Percentiles rank a stretch among this genome's conserved stretches.
phyloP scores from a whole-genome alignment of 495 filamentous ascomycete genomes.

The Trichoderma erinaceum region DNA sequence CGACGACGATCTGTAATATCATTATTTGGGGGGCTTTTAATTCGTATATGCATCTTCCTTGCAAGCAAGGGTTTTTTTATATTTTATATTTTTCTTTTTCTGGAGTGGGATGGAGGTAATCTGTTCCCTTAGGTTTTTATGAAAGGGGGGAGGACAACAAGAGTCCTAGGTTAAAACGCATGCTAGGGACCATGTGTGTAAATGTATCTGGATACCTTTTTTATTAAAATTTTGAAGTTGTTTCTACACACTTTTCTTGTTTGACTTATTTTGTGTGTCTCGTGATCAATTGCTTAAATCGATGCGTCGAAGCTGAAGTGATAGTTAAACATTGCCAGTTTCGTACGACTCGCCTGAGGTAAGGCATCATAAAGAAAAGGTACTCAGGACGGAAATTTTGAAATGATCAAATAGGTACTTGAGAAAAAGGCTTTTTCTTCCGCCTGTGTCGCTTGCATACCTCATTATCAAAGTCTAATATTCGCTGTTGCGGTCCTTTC shows the following conservation, averaged over 20 bases:
- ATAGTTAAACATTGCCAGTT: neutral
- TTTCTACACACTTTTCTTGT: neutral
- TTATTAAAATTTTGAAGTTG: neutral
- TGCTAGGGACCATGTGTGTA: constrained; percentile 14
- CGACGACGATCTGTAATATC: constrained; percentile 12
- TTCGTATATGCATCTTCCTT: constrained; percentile 10
- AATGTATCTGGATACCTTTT: constrained; percentile 14
- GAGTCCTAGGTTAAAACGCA: constrained; percentile 10
- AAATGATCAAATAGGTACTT: too few species aligned
- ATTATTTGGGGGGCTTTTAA: neutral
- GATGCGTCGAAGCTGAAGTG: neutral
- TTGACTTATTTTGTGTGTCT: neutral
- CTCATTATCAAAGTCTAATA: neutral
- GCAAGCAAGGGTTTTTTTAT: constrained; percentile 5
- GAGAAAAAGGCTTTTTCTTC: neutral
- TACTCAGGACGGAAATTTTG: too few species aligned
- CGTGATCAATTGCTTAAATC: neutral
- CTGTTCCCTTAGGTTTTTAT: neutral
- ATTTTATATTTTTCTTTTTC: neutral
- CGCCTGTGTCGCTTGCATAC: neutral
- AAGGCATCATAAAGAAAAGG: too few species aligned
- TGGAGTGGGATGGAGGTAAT: neutral
- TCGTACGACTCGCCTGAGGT: neutral
- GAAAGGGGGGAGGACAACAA: constrained; percentile 6
- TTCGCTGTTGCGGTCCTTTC: constrained; percentile 32